These are phyloP conservation scores for Rhododendron mucronatum DNA, from an alignment of 148 eudicot genomes.

Conservation along the genomic window DNA sequence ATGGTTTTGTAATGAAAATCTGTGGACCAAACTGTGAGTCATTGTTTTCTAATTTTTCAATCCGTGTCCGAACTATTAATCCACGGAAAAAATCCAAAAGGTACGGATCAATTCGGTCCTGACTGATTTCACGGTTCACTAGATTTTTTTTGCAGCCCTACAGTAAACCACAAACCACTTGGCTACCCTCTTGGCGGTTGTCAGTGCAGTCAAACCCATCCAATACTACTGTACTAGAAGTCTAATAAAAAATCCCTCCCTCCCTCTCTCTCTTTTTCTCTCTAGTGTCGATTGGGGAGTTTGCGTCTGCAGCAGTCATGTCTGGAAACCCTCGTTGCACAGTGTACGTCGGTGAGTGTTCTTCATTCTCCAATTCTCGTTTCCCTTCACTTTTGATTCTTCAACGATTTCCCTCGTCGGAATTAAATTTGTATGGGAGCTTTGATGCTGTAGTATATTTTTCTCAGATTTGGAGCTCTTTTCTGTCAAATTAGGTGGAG, in stretches of 20 bases:
- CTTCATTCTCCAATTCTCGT: neutral
- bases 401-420: neutral
- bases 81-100: too few relatives aligned
- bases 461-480: too few relatives aligned
- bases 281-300: neutral
- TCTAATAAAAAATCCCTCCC: neutral
- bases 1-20: too few relatives aligned
- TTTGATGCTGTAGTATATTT: neutral
- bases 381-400: neutral
- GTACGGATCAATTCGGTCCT: too few relatives aligned
- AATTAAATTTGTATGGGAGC: neutral
- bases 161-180: neutral
- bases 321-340: conserved; percentile 25
- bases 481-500: neutral
- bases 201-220: neutral
- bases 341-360: conserved; percentile 24
- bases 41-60: too few relatives aligned
- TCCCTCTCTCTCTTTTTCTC: neutral
- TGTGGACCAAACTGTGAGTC: too few relatives aligned
- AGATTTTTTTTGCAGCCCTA: too few relatives aligned
- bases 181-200: neutral
- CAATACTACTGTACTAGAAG: neutral
- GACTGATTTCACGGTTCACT: too few relatives aligned
- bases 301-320: conserved; percentile 5
- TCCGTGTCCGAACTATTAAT: too few relatives aligned